A percentile compares a stretch with the other conserved stretches of the same genome.
Evolutionary conservation across 108 stramenopile genomes (phyloP).

Genomic region (Craspedostauros australis): DNA sequence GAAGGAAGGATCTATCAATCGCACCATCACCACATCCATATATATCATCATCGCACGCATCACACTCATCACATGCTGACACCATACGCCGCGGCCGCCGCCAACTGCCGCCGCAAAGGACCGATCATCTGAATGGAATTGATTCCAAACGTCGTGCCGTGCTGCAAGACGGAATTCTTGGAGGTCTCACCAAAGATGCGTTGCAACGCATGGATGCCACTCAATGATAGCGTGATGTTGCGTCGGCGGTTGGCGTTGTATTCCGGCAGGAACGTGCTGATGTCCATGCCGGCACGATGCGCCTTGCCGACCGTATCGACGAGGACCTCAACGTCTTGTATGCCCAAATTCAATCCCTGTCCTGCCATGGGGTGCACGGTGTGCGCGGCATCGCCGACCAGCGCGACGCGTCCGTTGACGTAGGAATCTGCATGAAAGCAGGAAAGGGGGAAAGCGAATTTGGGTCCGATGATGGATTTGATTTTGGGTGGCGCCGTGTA

Average conservation of each 20-base stretch:
- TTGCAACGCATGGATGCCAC: slow-evolving; percentile 74
- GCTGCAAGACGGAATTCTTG: slow-evolving; percentile 29
- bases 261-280: slow-evolving; percentile 22
- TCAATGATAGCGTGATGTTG: slow-evolving; percentile 29
- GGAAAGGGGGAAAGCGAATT: slow-evolving; percentile 44
- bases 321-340: slow-evolving; percentile 77
- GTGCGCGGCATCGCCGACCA: slow-evolving; percentile 96
- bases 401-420: slow-evolving; percentile 43
- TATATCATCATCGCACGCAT: too few species aligned
- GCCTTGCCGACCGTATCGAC: slow-evolving; percentile 46
- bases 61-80: slow-evolving; percentile 9
- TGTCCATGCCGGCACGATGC: slow-evolving; percentile 61
- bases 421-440: slow-evolving; percentile 41
- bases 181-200: slow-evolving; percentile 39
- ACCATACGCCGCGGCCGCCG: slow-evolving; percentile 57
- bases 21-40: too few species aligned
- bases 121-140: slow-evolving; percentile 63
- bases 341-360: slow-evolving; percentile 93
- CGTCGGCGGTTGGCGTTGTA: slow-evolving; percentile 31
- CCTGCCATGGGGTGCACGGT: slow-evolving; percentile 97
- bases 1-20: too few species aligned
- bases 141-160: slow-evolving; percentile 73
- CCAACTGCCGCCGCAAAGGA: slow-evolving; percentile 52
- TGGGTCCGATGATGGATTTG: slow-evolving; percentile 18
- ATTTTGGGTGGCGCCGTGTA: slow-evolving; percentile 32